These are phyloP conservation scores for Cenchrus americanus DNA, from an alignment of 176 grass and related monocot species.

Conservation along the genomic window DNA sequence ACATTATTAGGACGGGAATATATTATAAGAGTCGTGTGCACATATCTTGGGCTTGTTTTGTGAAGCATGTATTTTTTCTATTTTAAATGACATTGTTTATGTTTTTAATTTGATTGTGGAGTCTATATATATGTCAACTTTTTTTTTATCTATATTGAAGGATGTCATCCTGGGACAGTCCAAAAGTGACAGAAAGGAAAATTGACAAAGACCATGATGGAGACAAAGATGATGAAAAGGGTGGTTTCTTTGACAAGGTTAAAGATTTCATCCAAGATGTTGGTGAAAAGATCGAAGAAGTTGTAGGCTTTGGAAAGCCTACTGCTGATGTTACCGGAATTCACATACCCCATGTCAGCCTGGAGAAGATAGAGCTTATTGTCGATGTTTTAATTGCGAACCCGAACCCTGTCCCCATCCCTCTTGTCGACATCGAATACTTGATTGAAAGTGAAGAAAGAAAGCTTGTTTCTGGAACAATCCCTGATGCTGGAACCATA, in stretches of 20 bases:
- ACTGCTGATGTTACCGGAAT: slow-evolving; percentile 52
- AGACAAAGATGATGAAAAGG: slow-evolving; percentile 29
- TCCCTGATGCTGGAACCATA: slow-evolving; percentile 82
- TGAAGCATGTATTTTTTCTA: too few relatives aligned
- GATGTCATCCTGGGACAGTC: slow-evolving; percentile 56
- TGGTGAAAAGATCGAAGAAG: slow-evolving; percentile 76
- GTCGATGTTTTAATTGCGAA: slow-evolving; percentile 56
- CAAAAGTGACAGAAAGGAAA: slow-evolving; percentile 49
- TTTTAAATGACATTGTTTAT: neutral
- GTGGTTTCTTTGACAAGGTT: slow-evolving; percentile 66
- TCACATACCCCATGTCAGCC: slow-evolving; percentile 65
- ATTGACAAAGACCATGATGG: slow-evolving; percentile 25
- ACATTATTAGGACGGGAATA: too few relatives aligned
- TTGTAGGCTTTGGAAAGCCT: slow-evolving; percentile 63
- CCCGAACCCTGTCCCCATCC: slow-evolving; percentile 72
- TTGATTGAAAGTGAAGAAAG: slow-evolving; percentile 66
- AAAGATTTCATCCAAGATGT: slow-evolving; percentile 82
- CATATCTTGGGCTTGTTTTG: too few relatives aligned
- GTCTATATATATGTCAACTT: neutral
- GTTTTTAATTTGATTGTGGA: neutral
- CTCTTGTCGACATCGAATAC: slow-evolving; percentile 69
- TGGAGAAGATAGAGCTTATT: slow-evolving; percentile 64
- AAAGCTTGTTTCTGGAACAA: slow-evolving; percentile 67
- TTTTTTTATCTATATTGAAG: neutral
- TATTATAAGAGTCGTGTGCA: too few relatives aligned